Conservation (phyloP, 164 flowering plant species). For the Umbellularia californica region DNA sequence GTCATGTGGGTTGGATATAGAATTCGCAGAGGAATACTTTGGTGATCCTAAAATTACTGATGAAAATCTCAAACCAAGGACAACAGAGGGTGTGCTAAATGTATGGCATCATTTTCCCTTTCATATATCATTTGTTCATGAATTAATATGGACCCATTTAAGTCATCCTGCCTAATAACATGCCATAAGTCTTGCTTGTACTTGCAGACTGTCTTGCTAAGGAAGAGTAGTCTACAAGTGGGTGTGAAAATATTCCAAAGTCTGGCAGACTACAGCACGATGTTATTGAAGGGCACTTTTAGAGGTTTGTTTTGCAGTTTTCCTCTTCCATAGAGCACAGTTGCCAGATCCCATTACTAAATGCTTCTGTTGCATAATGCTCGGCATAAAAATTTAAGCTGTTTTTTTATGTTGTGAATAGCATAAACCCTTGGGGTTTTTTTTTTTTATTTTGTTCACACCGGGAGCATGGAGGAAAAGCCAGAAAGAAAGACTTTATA, state of each 20-base stretch:
- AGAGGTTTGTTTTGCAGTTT: slow-evolving; percentile 32
- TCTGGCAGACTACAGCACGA: slow-evolving; percentile 28
- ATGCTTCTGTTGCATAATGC: neutral
- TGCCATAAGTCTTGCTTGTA: slow-evolving; percentile 9
- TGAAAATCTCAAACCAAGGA: slow-evolving; percentile 22
- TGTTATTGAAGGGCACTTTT: slow-evolving; percentile 32
- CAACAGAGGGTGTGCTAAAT: slow-evolving; percentile 29
- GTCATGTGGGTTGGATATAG: slow-evolving; percentile 33
- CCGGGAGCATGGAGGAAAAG: too few species aligned
- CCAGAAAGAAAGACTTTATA: too few species aligned
- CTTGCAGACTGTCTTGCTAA: slow-evolving; percentile 44
- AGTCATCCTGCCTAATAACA: neutral
- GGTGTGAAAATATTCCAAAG: slow-evolving; percentile 43
- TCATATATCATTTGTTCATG: neutral
- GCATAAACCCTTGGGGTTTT: neutral
- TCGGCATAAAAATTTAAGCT: neutral
- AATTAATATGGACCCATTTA: neutral
- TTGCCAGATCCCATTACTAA: neutral
- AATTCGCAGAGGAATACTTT: slow-evolving; percentile 32
- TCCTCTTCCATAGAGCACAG: neutral
- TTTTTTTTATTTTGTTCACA: too few species aligned
- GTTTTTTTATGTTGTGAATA: neutral
- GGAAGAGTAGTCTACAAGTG: slow-evolving; percentile 42
- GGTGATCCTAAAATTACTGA: slow-evolving; percentile 22
- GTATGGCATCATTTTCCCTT: slow-evolving; percentile 25